Conservation (phyloP, 768 basidiomycete genomes). For the Lentinula boryana region DNA sequence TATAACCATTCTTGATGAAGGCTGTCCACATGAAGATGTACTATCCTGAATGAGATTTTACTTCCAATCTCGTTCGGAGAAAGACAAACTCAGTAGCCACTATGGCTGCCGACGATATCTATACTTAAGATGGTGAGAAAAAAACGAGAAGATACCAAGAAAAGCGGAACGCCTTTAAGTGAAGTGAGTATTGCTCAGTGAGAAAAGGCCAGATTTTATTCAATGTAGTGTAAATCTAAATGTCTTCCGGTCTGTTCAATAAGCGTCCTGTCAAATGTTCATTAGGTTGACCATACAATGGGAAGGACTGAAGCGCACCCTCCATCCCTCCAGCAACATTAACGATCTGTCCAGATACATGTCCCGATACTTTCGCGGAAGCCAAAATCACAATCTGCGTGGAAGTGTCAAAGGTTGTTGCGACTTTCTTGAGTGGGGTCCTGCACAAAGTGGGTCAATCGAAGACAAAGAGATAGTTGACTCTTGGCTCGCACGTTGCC, state of each 20-base stretch:
- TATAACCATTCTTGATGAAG: background rate
- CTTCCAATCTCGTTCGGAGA: too few species aligned
- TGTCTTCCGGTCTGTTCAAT: constrained; percentile 35
- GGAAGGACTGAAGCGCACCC: constrained; percentile 28
- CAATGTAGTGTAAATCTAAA: background rate
- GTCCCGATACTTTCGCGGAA: constrained; percentile 57
- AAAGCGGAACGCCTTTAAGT: too few species aligned
- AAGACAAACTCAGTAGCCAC: too few species aligned
- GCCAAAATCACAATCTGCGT: constrained; percentile 58
- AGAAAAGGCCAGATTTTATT: too few species aligned
- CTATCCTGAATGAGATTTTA: too few species aligned
- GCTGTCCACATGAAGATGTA: too few species aligned
- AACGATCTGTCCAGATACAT: constrained; percentile 63
- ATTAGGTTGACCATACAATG: too few species aligned
- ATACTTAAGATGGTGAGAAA: too few species aligned
- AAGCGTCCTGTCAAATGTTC: constrained; percentile 18
- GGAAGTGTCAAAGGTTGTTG: constrained; percentile 56
- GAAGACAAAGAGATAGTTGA: background rate
- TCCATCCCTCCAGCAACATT: constrained; percentile 81
- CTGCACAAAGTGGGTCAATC: constrained; percentile 24
- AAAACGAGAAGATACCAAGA: too few species aligned
- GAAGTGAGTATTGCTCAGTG: too few species aligned
- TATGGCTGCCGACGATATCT: too few species aligned
- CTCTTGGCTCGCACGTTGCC: constrained; percentile 48
- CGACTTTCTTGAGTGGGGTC: constrained; percentile 67